phyloP scores from a whole-genome alignment of 495 filamentous ascomycete species.

The Sporormia fimetaria region DNA sequence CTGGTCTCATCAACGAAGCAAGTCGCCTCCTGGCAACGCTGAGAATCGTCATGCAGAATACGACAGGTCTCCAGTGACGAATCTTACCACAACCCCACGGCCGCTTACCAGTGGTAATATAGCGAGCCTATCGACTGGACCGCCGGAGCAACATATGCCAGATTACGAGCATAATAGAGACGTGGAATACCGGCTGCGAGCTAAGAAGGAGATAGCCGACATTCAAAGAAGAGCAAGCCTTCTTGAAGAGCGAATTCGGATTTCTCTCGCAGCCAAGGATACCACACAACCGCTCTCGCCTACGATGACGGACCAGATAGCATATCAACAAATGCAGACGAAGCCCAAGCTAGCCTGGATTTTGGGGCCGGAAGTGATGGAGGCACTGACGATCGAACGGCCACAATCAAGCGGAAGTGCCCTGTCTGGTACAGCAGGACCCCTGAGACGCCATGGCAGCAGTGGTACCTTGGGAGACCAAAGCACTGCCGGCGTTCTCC shows the following conservation, averaged over 20 bases:
- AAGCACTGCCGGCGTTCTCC: background rate
- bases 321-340: conserved; percentile 15
- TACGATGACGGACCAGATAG: conserved; percentile 16
- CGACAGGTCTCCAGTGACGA: too few species aligned
- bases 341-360: conserved; percentile 19
- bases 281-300: background rate
- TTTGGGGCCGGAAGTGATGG: conserved; percentile 8
- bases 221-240: conserved; percentile 16
- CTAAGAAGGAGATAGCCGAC: conserved; percentile 9
- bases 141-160: conserved; percentile 11
- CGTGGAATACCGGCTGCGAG: conserved; percentile 5
- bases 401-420: conserved; percentile 16
- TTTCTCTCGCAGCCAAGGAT: conserved; percentile 3
- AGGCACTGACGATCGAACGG: conserved; percentile 14
- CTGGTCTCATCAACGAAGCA: conserved; percentile 10
- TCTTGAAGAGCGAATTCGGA: conserved; percentile 6
- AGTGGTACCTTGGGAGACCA: conserved; percentile 1
- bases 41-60: too few species aligned
- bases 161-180: conserved; percentile 1
- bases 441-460: conserved; percentile 1
- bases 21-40: conserved; percentile 1
- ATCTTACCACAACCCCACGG: too few species aligned
- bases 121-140: conserved; percentile 15
- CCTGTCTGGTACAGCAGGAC: conserved; percentile 1
- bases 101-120: conserved; percentile 10